Base-by-base conservation (phyloP, 2,329 filamentous ascomycete species). In the Truncatella angustata region DNA sequence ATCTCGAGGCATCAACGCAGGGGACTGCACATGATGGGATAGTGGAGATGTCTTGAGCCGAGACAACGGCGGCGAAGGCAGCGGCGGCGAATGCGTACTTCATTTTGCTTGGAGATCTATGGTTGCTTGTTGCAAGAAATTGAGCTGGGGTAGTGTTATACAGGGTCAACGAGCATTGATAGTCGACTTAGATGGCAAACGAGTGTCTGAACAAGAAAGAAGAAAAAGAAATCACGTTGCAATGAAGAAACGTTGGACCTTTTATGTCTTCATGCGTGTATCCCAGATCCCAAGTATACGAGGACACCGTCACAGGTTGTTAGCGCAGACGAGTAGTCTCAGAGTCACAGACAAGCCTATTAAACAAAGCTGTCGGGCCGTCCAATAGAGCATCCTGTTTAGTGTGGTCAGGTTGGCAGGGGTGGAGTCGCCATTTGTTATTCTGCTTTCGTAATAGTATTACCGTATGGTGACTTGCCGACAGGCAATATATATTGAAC, bases 11-110 rank as follows among this genome's bases (percentile, higher is more conserved):
- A 35, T 62, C 50, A 23, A 65, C 60, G 43, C 60, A 63, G 37
- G 59, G 50, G 4, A 55, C 3, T 18, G 62, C 61, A 32, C 62
- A 65, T 6, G 51, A 7, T 2, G 62, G 62, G 39, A 64, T 60
- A 16, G 56, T 56, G 1, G 55, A 55, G n/a, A 60, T 44, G 7
- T 52, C 55, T 56, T 65, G 61, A 36, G 62, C 56, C 39, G 58
- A 58, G 28, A 52, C 59, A 30, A 49, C 26, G 37, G 59, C 54
- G 34, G 53, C 54, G 26, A 65, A 36, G 37, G 56, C 60, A 48
- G 57, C 36, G 49, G 49, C 47, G 39, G 55, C 54, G 52, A 59
- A 39, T 35, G 53, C 18, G 57, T 58, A 64, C 57, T 61, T 63
- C 62, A 64, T 64, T 6, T 56, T 64, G 56, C 20, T n/a, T 28